Conservation (phyloP, 768 basidiomycete genomes). For the Lactifluus subvellereus region DNA sequence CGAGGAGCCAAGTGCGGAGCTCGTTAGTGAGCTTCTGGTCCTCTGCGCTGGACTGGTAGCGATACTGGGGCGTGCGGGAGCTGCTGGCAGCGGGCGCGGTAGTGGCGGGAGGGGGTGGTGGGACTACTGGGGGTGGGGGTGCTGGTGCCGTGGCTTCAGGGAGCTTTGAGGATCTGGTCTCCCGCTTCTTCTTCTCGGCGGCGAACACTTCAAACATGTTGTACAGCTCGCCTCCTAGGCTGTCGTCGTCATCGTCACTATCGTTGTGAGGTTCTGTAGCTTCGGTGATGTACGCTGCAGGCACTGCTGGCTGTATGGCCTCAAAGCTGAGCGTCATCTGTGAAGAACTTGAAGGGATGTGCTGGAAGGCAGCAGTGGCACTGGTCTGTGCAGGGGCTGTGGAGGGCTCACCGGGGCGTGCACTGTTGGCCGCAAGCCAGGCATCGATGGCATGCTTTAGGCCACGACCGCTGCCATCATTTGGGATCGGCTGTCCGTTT, state of each 20-base stretch:
- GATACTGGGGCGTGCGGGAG: neutral
- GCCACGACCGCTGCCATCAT: neutral
- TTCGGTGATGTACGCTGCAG: neutral
- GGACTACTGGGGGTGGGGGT: too few relatives aligned
- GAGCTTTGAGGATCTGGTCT: slow-evolving; percentile 39
- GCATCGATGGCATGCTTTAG: neutral
- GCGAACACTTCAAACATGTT: slow-evolving; percentile 39
- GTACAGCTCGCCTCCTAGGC: slow-evolving; percentile 27
- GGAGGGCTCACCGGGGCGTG: neutral
- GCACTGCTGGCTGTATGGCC: neutral
- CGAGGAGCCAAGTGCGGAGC: neutral
- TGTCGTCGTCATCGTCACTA: neutral
- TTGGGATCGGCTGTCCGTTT: neutral
- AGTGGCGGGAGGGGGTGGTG: neutral
- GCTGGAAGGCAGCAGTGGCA: neutral
- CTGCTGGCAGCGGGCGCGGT: neutral
- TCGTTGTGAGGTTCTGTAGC: neutral
- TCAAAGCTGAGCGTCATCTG: neutral
- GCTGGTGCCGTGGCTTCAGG: neutral
- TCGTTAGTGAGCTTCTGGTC: neutral
- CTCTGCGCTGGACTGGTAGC: neutral
- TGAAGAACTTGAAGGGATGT: neutral
- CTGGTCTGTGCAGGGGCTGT: neutral
- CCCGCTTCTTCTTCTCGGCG: slow-evolving; percentile 36
- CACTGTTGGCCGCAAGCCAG: neutral